phyloP scores from a whole-genome alignment of 2,329 filamentous ascomycete species.

The Colletotrichum tropicicola region DNA sequence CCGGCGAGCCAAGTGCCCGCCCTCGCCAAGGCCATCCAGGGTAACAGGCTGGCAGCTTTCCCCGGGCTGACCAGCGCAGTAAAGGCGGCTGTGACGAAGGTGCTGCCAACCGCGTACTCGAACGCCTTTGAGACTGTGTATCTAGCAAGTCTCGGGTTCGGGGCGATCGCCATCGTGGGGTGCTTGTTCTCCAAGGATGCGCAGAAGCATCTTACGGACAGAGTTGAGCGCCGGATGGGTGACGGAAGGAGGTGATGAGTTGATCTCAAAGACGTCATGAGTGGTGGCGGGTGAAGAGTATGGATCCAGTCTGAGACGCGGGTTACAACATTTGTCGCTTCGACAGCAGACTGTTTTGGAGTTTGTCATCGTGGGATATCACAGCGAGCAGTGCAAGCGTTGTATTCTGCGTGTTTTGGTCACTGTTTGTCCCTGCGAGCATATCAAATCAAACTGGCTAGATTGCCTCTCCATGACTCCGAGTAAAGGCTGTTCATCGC shows the following conservation, averaged over 20 bases:
- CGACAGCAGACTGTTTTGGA: not conserved
- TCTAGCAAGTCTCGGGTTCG: conserved; percentile 47
- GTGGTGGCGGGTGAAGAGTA: not conserved
- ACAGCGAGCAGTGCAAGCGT: conserved; percentile 1
- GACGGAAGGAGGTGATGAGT: conserved; percentile 25
- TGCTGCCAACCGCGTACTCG: conserved; percentile 44
- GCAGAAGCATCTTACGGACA: conserved; percentile 42
- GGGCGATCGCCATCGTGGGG: conserved; percentile 45
- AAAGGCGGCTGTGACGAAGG: conserved; percentile 39
- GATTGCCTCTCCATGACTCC: not conserved
- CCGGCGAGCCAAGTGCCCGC: conserved; percentile 39
- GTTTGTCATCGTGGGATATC: not conserved
- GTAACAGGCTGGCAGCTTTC: conserved; percentile 43
- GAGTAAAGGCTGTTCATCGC: too few relatives aligned
- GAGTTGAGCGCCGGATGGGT: conserved; percentile 44
- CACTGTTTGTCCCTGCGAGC: not conserved
- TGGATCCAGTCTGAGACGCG: not conserved
- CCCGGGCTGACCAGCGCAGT: conserved; percentile 42
- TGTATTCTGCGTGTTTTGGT: not conserved
- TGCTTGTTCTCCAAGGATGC: conserved; percentile 46
- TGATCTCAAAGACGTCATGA: not conserved
- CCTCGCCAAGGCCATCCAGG: conserved; percentile 43
- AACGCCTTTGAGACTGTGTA: conserved; percentile 52
- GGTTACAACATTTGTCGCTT: not conserved
- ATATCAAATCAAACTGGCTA: not conserved